A percentile compares a stretch with the other conserved stretches of the same genome.
phyloP scores from a whole-genome alignment of 495 filamentous ascomycete species.

The Rusavskia elegans region DNA sequence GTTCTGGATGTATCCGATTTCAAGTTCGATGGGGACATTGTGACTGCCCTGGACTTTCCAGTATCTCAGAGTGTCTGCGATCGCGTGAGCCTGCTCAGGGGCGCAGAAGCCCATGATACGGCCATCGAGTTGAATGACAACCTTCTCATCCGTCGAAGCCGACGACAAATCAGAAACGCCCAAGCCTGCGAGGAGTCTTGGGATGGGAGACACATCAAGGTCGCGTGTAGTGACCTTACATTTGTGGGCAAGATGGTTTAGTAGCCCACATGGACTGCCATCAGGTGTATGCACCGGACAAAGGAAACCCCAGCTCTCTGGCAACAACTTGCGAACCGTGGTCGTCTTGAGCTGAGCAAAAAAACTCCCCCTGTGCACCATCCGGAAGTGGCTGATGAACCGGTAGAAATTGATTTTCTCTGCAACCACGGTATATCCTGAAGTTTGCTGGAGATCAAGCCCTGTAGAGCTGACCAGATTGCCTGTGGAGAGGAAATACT shows the following conservation, averaged over 20 bases:
- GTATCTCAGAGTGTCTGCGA: constrained; percentile 70
- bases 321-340: constrained; percentile 83
- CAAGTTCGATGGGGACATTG: constrained; percentile 65
- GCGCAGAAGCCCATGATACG: constrained; percentile 79
- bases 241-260: constrained; percentile 93
- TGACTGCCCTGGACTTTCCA: constrained; percentile 95
- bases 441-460: constrained; percentile 83
- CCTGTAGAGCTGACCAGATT: constrained; percentile 83
- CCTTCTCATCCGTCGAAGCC: constrained; percentile 59
- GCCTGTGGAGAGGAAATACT: constrained; percentile 93
- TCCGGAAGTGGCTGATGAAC: constrained; percentile 97
- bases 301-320: constrained; percentile 95
- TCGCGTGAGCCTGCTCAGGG: constrained; percentile 58
- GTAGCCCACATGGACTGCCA: constrained; percentile 81
- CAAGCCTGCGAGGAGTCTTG: constrained; percentile 54
- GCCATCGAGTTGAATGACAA: constrained; percentile 80
- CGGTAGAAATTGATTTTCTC: constrained; percentile 99
- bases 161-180: constrained; percentile 60
- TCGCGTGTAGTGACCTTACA: constrained; percentile 68
- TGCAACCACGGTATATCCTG: constrained; percentile 89
- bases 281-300: constrained; percentile 97
- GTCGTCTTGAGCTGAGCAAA: constrained; percentile 96
- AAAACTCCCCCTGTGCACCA: constrained; percentile 97
- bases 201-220: constrained; percentile 55
- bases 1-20: constrained; percentile 81